Base-by-base conservation (phyloP, 208 protist genomes). In the Acanthamoeba healyi region DNA sequence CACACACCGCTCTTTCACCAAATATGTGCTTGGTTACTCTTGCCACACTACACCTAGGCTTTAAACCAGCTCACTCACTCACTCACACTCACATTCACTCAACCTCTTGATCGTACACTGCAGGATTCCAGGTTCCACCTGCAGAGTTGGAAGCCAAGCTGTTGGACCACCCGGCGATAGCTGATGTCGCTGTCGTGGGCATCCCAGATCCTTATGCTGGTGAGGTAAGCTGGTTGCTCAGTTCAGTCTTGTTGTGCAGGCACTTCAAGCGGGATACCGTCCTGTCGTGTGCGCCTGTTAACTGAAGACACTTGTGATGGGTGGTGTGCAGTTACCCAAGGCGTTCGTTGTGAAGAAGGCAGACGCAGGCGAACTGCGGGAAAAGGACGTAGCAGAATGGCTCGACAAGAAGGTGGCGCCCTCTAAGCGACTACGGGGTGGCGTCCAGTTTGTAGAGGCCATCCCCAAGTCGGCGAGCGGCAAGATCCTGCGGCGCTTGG, bases 81-180 rank as follows among this genome's bases (percentile, higher is more conserved):
- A n/a, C n/a, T n/a, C n/a, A n/a, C n/a, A n/a, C n/a, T n/a, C n/a
- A n/a, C n/a, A n/a, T n/a, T n/a, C n/a, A n/a, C n/a, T n/a, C n/a
- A n/a, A n/a, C n/a, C n/a, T n/a, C n/a, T n/a, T n/a, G n/a, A n/a
- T n/a, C n/a, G n/a, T n/a, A n/a, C n/a, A n/a, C n/a, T n/a, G 49
- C 49, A 90, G 98, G 98, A 63, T 98, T 98, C 89, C 98, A 98
- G 96, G 98, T 98, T 15, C 95, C 98, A n/a, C 98, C 98, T 0
- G 97, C 98, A 1, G 96, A 97, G 51, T 70, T 98, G 3, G 98
- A 98, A 94, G 97, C 87, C 22, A 51, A 97, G 44, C 72, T 98
- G 19, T 67, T 97, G 29, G 74, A 92, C 34, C 96, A 98, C 79
- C 96, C 97, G 82, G 93, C 87, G 54, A 96, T 98, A 46, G 49